Percentiles rank a stretch among this genome's conserved stretches.
Conservation (phyloP, 805 yeast genomes). For the Zygoascus biomembranicola region DNA sequence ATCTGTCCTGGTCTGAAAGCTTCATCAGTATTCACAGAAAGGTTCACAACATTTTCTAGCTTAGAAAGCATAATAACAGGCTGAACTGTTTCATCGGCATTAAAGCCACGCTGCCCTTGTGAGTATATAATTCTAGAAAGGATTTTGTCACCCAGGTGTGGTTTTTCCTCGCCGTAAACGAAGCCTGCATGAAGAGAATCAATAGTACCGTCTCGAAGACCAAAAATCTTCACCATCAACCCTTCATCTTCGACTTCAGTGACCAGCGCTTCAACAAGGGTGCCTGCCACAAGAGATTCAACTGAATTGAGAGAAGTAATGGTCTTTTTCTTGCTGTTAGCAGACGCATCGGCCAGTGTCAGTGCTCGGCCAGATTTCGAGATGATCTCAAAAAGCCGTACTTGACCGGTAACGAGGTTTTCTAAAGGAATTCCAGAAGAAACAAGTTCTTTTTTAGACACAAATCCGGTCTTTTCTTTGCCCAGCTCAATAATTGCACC, state of each 20-base stretch:
- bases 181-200: conserved; percentile 55
- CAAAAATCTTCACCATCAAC: conserved; percentile 61
- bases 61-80: conserved; percentile 38
- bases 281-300: conserved; percentile 82
- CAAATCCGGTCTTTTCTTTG: conserved; percentile 54
- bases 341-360: conserved; percentile 41
- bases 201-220: conserved; percentile 64
- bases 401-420: conserved; percentile 50
- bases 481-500: conserved; percentile 78
- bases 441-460: conserved; percentile 58
- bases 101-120: not conserved
- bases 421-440: conserved; percentile 31
- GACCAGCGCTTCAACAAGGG: conserved; percentile 63
- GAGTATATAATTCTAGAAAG: not conserved
- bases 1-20: conserved; percentile 74
- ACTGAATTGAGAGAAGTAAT: conserved; percentile 52
- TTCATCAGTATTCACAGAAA: conserved; percentile 36
- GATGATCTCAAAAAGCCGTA: conserved; percentile 52
- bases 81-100: conserved; percentile 1
- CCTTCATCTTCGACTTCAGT: conserved; percentile 56
- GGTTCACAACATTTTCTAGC: conserved; percentile 44
- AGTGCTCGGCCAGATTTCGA: conserved; percentile 47
- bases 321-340: not conserved
- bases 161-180: not conserved
- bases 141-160: conserved; percentile 34